Base-by-base conservation (phyloP, 2,329 filamentous ascomycete species). In the Cladosporium sp. region DNA sequence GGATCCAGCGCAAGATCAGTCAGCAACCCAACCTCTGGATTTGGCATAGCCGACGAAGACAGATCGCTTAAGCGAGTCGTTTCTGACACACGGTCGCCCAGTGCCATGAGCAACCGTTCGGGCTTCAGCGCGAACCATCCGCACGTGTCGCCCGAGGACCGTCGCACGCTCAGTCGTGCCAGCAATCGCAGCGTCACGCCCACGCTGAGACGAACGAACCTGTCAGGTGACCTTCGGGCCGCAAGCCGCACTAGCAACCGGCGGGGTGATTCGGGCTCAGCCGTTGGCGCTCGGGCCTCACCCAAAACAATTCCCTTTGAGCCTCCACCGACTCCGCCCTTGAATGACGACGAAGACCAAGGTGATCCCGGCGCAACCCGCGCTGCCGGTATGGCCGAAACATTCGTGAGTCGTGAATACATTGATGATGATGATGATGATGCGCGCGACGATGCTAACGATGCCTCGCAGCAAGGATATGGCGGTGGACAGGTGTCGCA, bases 281-380 rank as follows among this genome's bases (percentile, higher is more conserved):
- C 75, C 73, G 75, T 74, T 69, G 72, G 74, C 70, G 74, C 72
- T 68, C 68, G 69, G 68, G 74, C 74, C 53, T 73, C 75, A 69
- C 73, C 75, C 71, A 73, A 72, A 72, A 77, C 75, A 72, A 77
- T 77, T 68, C 72, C 76, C 64, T 76, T 78, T 71, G 77, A 78
- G 73, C 74, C 79, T 67, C 79, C 78, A 67, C 78, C 80, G 69
- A 81, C 80, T 67, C 80, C 78, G 73, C 86, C 84, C 74, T 85
- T 84, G 72, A 84, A 81, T 72, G 86, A 88, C 82, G 52, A 52
- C 31, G 90, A 89, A 77, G 91, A 92, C 74, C 85, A 92, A 80
- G 91, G 89, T 79, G 93, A 94, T 82, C 92, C 93, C 85, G 91
- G 91, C 82, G 93, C 92, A 81, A 89, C 87, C 81, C 91, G 91